Evolutionary conservation across 345 rosid species (phyloP).

Genomic region (Eucalyptus globulus): DNA sequence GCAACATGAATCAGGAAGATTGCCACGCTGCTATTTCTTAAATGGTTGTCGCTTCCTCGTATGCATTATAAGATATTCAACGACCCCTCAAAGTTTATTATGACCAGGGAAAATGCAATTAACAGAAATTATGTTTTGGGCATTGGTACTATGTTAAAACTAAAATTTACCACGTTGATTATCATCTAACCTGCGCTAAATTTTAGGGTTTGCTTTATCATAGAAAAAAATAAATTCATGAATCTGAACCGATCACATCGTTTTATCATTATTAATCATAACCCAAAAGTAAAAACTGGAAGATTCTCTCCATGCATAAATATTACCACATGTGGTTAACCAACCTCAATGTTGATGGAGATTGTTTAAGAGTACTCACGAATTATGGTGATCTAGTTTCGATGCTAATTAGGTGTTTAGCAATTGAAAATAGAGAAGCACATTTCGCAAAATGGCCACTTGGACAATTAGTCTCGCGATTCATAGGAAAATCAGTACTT

Average conservation of each 20-base stretch:
- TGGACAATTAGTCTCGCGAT: neutral
- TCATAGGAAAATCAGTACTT: neutral
- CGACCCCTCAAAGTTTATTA: neutral
- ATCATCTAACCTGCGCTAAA: neutral
- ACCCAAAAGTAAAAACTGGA: neutral
- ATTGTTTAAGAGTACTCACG: neutral
- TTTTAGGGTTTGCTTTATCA: neutral
- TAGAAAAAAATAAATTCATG: neutral
- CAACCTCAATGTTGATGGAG: neutral
- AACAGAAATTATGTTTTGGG: neutral
- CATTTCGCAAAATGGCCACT: neutral
- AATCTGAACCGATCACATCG: fast-evolving
- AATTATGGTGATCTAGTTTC: neutral
- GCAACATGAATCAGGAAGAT: neutral
- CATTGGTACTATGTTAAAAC: neutral
- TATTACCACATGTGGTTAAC: neutral
- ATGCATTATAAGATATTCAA: neutral
- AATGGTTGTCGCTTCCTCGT: neutral
- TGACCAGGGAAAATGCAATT: neutral
- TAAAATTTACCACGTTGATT: neutral
- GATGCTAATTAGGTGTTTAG: neutral
- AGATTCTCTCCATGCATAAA: neutral
- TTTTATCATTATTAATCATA: neutral
- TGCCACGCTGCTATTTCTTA: neutral
- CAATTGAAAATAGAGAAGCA: neutral